Evolutionary conservation across 805 yeast genomes (phyloP).

Genomic region (Danielia oregonensis): DNA sequence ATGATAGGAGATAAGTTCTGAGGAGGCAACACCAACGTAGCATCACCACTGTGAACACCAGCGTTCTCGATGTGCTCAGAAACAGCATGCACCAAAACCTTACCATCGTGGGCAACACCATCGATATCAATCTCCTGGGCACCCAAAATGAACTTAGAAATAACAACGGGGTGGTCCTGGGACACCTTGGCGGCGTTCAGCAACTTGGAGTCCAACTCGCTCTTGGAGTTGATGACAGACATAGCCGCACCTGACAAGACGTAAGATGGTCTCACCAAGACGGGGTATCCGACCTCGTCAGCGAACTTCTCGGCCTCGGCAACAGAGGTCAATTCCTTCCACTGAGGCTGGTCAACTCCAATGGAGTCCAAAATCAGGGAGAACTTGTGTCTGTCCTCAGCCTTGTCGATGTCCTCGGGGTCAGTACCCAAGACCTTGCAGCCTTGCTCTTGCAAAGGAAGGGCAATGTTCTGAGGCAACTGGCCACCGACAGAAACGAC

Average conservation of each 20-base stretch:
- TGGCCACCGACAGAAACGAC: constrained; percentile 99
- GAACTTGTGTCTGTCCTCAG: constrained; percentile 97
- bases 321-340: constrained; percentile 94
- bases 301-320: constrained; percentile 93
- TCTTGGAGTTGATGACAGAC: constrained; percentile 91
- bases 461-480: constrained; percentile 94
- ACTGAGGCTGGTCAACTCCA: constrained; percentile 98
- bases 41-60: constrained; percentile 99
- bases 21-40: constrained; percentile 94
- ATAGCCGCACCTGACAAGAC: constrained; percentile 98
- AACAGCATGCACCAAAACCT: constrained; percentile 93
- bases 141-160: constrained; percentile 92
- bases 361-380: constrained; percentile 95
- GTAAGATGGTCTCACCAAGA: constrained; percentile 94
- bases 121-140: constrained; percentile 99
- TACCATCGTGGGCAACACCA: constrained; percentile 94
- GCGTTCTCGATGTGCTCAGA: constrained; percentile 99
- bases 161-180: constrained; percentile 96
- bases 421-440: constrained; percentile 96
- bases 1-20: constrained; percentile 78
- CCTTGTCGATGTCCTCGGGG: constrained; percentile 97
- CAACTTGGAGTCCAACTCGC: constrained; percentile 81
- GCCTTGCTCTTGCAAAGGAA: constrained; percentile 67
- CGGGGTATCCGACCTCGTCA: constrained; percentile 87
- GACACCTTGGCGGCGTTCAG: constrained; percentile 96